Percentiles rank a stretch among this genome's conserved stretches.
Conservation (phyloP, 306 rosid genomes). For the Hippophae rhamnoides region DNA sequence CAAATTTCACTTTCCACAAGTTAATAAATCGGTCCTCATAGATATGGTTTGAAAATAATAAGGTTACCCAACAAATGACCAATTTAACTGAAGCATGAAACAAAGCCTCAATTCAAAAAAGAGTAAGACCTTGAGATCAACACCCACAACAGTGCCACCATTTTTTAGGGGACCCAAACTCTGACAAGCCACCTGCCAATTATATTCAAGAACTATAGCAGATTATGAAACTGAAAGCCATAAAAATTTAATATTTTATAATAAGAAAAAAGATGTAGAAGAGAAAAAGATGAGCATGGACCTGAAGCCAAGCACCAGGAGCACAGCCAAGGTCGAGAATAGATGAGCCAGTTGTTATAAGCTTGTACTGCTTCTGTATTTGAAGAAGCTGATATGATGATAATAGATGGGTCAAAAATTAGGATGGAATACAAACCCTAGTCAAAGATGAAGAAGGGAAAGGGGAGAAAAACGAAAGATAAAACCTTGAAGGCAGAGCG, state of each 20-base stretch:
- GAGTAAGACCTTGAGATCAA: slow-evolving; percentile 61
- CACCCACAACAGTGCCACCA: slow-evolving; percentile 69
- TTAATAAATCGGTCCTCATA: not conserved
- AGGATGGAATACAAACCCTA: not conserved
- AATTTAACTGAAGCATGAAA: not conserved
- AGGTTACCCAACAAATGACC: not conserved
- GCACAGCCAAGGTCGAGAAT: slow-evolving; percentile 95
- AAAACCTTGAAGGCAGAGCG: slow-evolving; percentile 78
- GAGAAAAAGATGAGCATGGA: not conserved
- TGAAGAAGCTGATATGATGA: slow-evolving; percentile 47
- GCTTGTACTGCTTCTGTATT: slow-evolving; percentile 67
- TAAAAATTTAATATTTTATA: not conserved
- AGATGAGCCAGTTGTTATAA: slow-evolving; percentile 51
- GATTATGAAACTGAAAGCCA: not conserved
- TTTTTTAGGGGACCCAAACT: slow-evolving; percentile 58
- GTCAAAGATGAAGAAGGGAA: too few species aligned
- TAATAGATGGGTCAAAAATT: not conserved
- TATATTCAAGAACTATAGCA: not conserved
- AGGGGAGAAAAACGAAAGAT: not conserved
- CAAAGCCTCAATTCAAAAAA: not conserved
- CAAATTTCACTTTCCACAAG: slow-evolving; percentile 24
- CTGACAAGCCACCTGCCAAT: slow-evolving; percentile 66
- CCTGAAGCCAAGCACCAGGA: slow-evolving; percentile 97
- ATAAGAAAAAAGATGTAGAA: not conserved
- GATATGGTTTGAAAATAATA: not conserved